phyloP scores from a whole-genome alignment of 495 filamentous ascomycete genomes.

The Hyphodiscus hymeniophilus region DNA sequence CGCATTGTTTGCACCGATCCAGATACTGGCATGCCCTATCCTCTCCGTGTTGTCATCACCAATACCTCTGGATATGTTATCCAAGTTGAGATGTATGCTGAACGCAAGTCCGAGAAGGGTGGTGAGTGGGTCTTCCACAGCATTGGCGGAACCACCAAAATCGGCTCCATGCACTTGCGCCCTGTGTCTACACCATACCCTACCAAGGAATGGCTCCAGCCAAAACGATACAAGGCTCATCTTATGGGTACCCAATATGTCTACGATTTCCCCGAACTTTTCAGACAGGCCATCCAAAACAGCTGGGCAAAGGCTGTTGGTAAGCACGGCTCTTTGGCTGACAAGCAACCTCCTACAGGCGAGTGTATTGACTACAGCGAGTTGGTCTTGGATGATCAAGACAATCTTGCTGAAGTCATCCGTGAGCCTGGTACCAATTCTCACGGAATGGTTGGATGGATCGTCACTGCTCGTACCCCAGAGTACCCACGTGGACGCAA shows the following conservation, averaged over 20 bases:
- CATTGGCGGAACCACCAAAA: constrained; percentile 89
- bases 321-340: constrained; percentile 61
- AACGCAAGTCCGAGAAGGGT: constrained; percentile 93
- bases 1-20: constrained; percentile 96
- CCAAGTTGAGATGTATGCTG: constrained; percentile 93
- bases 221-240: constrained; percentile 98
- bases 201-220: constrained; percentile 97
- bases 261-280: constrained; percentile 99
- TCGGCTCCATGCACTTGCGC: constrained; percentile 90
- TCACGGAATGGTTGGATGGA: constrained; percentile 97
- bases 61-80: constrained; percentile 99
- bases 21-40: constrained; percentile 74
- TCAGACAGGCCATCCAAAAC: constrained; percentile 96
- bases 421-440: constrained; percentile 92
- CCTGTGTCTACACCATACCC: constrained; percentile 89
- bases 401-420: constrained; percentile 84
- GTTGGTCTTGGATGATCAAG: constrained; percentile 86
- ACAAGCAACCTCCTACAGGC: constrained; percentile 74
- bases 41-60: constrained; percentile 91
- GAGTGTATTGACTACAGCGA: constrained; percentile 96
- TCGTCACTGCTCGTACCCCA: constrained; percentile 94
- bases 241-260: constrained; percentile 99
- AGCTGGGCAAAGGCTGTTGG: constrained; percentile 71
- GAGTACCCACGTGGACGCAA: constrained; percentile 89
- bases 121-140: constrained; percentile 96